Percentiles rank a stretch among this genome's conserved stretches.
Conservation (phyloP, 495 filamentous ascomycete species). For the Parathielavia hyrcaniae region DNA sequence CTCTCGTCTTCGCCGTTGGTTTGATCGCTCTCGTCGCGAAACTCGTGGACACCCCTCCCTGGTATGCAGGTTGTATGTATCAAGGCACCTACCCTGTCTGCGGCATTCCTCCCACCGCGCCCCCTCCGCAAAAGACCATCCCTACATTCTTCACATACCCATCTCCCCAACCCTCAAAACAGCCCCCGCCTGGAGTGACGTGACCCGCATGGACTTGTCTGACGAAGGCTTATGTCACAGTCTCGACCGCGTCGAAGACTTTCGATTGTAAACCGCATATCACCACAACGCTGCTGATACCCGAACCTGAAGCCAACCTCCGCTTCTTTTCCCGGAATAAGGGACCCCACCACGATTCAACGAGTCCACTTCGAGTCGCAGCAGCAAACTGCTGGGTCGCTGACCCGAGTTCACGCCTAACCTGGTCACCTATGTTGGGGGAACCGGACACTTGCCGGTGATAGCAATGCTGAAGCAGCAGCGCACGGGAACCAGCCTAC, state of each 20-base stretch:
- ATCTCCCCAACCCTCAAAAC: conserved; percentile 20
- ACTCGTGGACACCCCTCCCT: conserved; percentile 25
- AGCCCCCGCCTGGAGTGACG: conserved; percentile 6
- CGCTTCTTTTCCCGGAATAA: neutral
- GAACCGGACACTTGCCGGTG: conserved; percentile 28
- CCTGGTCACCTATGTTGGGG: conserved; percentile 37
- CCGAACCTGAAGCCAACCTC: neutral
- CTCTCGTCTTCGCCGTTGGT: neutral
- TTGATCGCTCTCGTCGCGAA: conserved; percentile 24
- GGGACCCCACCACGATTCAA: neutral
- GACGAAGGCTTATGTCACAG: neutral
- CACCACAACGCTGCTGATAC: neutral
- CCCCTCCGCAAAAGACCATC: conserved; percentile 17
- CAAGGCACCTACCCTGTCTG: conserved; percentile 18
- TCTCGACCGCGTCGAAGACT: neutral
- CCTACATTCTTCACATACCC: conserved; percentile 30
- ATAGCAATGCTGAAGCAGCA: conserved; percentile 49
- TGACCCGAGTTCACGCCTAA: conserved; percentile 12
- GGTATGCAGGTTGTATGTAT: conserved; percentile 34
- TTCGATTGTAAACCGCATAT: neutral
- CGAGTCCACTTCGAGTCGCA: neutral
- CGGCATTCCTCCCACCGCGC: conserved; percentile 24
- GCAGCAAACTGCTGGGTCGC: conserved; percentile 11
- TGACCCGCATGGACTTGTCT: neutral
- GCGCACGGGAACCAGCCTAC: conserved; percentile 51